phyloP scores from a whole-genome alignment of 2,329 filamentous ascomycete genomes.

The Microthyrium microscopicum region DNA sequence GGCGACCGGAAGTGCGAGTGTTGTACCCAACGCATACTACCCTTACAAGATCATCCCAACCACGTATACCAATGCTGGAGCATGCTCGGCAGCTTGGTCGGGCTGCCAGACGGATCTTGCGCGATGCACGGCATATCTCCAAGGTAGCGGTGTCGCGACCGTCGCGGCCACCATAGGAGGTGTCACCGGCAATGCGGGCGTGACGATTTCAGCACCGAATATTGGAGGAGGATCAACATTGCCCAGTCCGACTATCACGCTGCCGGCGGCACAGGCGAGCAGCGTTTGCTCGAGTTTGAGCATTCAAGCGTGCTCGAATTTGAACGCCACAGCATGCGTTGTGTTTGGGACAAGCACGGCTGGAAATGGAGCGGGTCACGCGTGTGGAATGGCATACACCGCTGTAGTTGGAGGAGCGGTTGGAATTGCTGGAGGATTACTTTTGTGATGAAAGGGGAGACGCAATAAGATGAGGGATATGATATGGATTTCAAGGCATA shows the following conservation, averaged over 20 bases:
- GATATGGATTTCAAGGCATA: neutral
- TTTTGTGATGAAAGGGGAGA: neutral
- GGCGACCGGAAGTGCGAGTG: constrained; percentile 15
- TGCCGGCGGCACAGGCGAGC: constrained; percentile 2
- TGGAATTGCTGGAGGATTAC: neutral
- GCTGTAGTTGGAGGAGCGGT: constrained; percentile 4
- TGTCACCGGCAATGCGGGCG: constrained; percentile 5
- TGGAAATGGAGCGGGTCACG: neutral
- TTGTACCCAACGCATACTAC: constrained; percentile 32
- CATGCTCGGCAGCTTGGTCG: constrained; percentile 37
- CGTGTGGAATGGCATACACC: neutral
- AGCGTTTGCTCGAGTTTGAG: constrained; percentile 8
- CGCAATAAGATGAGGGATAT: neutral
- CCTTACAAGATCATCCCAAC: constrained; percentile 38
- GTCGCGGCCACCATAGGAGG: constrained; percentile 3
- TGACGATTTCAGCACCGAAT: constrained; percentile 6
- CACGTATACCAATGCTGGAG: constrained; percentile 32
- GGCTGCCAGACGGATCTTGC: constrained; percentile 28
- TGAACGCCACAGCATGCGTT: constrained; percentile 7
- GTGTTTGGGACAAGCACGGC: constrained; percentile 5
- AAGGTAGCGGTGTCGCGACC: constrained; percentile 2
- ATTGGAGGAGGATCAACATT: constrained; percentile 7
- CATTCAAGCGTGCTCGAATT: constrained; percentile 4
- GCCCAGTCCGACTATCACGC: constrained; percentile 5
- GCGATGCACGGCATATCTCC: constrained; percentile 6